Conservation (phyloP, 345 rosid species). For the Linum tenue region DNA sequence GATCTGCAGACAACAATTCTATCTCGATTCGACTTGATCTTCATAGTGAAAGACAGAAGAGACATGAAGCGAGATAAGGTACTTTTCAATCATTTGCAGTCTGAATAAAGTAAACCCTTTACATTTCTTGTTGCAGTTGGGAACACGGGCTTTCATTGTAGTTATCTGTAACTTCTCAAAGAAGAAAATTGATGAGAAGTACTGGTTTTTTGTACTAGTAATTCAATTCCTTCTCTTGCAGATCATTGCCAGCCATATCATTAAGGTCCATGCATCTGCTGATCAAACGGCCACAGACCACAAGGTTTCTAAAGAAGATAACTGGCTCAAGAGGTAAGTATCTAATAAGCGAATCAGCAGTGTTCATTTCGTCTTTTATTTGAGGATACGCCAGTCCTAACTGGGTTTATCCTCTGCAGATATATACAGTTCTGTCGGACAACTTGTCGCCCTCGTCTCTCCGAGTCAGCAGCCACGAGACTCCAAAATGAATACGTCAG, state of each 20-base stretch:
- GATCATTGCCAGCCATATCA: conserved; percentile 89
- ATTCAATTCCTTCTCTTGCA: conserved; percentile 25
- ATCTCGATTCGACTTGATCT: conserved; percentile 90
- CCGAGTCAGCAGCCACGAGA: conserved; percentile 60
- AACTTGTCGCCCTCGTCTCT: conserved; percentile 75
- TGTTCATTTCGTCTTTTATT: conserved; percentile 6
- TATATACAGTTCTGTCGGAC: conserved; percentile 77
- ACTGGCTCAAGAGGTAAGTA: conserved; percentile 81
- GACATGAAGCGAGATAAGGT: conserved; percentile 87
- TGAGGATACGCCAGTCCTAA: conserved; percentile 12
- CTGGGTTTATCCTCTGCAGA: conserved; percentile 28
- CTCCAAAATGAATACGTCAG: conserved; percentile 75
- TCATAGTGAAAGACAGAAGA: conserved; percentile 86
- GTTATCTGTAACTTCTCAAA: neutral
- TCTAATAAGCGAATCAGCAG: neutral
- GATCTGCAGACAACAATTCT: conserved; percentile 95
- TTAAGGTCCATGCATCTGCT: conserved; percentile 91
- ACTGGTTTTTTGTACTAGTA: too few species aligned
- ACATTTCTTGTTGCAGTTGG: neutral
- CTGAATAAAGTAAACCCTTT: neutral
- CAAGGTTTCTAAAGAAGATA: conserved; percentile 62
- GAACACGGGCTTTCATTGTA: neutral
- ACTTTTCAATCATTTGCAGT: conserved; percentile 6
- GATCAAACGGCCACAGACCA: conserved; percentile 41
- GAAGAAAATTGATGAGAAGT: too few species aligned